Conservation (phyloP, 78 protist genomes). For the Dictyostelium intermedium region DNA sequence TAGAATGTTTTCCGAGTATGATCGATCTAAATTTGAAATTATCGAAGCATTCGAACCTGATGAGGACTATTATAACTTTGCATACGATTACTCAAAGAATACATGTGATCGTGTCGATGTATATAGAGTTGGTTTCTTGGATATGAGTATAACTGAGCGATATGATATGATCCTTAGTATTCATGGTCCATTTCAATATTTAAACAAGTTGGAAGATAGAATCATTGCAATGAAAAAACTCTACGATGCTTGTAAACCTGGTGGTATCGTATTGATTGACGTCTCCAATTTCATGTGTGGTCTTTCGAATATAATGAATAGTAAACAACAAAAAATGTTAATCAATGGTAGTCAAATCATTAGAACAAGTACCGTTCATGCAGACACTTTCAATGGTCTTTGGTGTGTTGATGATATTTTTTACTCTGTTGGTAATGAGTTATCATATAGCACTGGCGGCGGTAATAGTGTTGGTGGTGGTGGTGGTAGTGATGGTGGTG, state of each 20-base stretch:
- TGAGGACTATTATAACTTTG: slow-evolving; percentile 28
- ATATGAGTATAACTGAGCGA: background rate
- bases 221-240: slow-evolving; percentile 8
- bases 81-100: slow-evolving; percentile 28
- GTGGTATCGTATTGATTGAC: slow-evolving; percentile 44
- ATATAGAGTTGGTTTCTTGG: slow-evolving; percentile 26
- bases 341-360: slow-evolving; percentile 51
- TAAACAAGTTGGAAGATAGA: slow-evolving; percentile 8
- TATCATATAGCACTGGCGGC: background rate
- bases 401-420: slow-evolving; percentile 60
- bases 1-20: slow-evolving; percentile 51
- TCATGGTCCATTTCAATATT: slow-evolving; percentile 71
- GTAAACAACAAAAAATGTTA: slow-evolving; percentile 32
- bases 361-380: slow-evolving; percentile 6
- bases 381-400: slow-evolving; percentile 1
- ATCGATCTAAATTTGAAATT: background rate
- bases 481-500: background rate
- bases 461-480: background rate
- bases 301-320: slow-evolving; percentile 21
- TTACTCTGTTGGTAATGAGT: background rate
- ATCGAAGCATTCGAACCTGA: slow-evolving; percentile 70
- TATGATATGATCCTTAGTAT: slow-evolving; percentile 10
- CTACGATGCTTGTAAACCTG: slow-evolving; percentile 30
- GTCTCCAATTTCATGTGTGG: slow-evolving; percentile 56
- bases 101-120: slow-evolving; percentile 34